phyloP scores from a whole-genome alignment of 805 yeast genomes.

The Lipomyces sp. region DNA sequence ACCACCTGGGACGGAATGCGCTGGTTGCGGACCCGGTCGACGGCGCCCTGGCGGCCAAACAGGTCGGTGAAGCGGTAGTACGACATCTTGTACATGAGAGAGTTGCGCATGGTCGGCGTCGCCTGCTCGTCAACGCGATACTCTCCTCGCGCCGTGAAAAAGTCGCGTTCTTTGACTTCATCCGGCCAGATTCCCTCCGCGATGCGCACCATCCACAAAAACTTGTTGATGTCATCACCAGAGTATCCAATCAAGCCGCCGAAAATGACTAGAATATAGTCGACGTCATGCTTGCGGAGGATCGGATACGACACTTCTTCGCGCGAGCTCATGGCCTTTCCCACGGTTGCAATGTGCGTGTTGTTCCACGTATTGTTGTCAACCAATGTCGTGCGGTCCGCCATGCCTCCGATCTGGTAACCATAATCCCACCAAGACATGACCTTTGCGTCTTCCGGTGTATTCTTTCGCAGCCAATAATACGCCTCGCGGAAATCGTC shows the following conservation, averaged over 20 bases:
- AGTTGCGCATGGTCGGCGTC: conserved; percentile 78
- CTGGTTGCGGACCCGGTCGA: conserved; percentile 89
- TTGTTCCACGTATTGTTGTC: conserved; percentile 99
- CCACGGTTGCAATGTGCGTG: conserved; percentile 98
- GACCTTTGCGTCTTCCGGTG: conserved; percentile 90
- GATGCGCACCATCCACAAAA: conserved; percentile 97
- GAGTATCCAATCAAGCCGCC: conserved; percentile 93
- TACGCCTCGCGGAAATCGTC: conserved; percentile 99
- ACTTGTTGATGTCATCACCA: conserved; percentile 95
- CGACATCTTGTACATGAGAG: conserved; percentile 92
- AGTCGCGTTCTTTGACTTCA: conserved; percentile 83
- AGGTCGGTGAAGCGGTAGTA: conserved; percentile 80
- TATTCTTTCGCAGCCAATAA: conserved; percentile 98
- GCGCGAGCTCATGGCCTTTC: conserved; percentile 90
- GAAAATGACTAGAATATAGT: conserved; percentile 85
- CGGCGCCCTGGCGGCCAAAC: conserved; percentile 57
- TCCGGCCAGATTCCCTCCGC: conserved; percentile 99
- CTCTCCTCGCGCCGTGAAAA: conserved; percentile 81
- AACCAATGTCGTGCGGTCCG: conserved; percentile 95
- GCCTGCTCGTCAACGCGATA: conserved; percentile 83
- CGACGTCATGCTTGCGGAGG: conserved; percentile 87
- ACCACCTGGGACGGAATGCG: conserved; percentile 45
- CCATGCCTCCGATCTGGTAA: conserved; percentile 99
- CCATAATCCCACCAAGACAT: conserved; percentile 99
- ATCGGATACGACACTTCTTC: conserved; percentile 89